These are phyloP conservation scores for Strigomonas galati DNA, from an alignment of 208 protist species.

Conservation along the genomic window DNA sequence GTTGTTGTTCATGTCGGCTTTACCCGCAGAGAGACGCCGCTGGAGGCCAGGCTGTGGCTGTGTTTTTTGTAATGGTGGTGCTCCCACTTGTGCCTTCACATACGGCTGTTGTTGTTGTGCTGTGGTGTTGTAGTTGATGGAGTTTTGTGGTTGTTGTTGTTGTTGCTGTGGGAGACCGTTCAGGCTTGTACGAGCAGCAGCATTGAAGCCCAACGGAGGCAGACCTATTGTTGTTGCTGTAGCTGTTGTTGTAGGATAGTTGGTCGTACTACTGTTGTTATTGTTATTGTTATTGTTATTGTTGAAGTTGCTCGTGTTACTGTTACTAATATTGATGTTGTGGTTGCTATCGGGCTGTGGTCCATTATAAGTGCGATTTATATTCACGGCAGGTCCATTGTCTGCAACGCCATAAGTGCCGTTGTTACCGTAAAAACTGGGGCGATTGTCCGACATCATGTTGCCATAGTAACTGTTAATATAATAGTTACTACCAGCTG, in stretches of 20 bases:
- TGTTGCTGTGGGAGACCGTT: no score
- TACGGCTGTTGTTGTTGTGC: not conserved
- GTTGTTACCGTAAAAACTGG: no score
- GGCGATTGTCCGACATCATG: no score
- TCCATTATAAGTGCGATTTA: no score
- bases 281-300: not conserved
- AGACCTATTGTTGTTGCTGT: not conserved
- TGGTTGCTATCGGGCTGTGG: not conserved
- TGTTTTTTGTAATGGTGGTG: not conserved
- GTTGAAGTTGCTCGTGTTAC: not conserved
- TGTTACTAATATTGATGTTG: not conserved
- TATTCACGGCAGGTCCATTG: no score
- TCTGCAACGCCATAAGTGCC: no score
- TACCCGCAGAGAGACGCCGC: not conserved
- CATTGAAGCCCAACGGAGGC: no score
- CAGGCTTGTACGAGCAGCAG: no score
- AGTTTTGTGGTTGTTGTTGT: not conserved
- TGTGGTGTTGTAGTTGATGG: not conserved
- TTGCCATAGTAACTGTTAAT: no score
- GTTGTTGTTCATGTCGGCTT: not conserved
- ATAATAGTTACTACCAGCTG: no score
- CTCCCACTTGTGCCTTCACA: not conserved
- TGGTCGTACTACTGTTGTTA: not conserved
- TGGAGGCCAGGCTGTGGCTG: not conserved
- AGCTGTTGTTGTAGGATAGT: not conserved